Percentiles rank a stretch among this genome's conserved stretches.
Evolutionary conservation across 2,329 filamentous ascomycete species (phyloP).

Genomic region (Arthrobotrys megalospora): DNA sequence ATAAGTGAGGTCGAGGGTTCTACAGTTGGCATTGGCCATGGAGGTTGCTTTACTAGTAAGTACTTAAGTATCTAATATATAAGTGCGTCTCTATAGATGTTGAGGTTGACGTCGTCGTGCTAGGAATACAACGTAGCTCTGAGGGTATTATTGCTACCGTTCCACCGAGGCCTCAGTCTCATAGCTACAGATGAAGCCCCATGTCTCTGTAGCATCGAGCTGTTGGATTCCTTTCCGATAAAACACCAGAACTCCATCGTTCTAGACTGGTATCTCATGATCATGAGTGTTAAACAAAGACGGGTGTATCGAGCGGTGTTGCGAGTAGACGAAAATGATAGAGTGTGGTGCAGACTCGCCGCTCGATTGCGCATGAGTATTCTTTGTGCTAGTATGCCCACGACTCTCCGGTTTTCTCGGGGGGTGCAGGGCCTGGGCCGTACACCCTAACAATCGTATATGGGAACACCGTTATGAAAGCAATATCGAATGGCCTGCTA

Average conservation of each 20-base stretch:
- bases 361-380: neutral
- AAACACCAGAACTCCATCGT: neutral
- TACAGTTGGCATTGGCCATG: neutral
- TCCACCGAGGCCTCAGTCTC: neutral
- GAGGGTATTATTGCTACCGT: neutral
- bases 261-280: neutral
- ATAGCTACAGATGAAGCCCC: neutral
- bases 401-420: neutral
- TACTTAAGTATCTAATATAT: neutral
- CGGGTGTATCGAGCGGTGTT: neutral
- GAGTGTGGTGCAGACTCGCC: neutral
- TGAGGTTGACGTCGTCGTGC: neutral
- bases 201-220: neutral
- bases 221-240: neutral
- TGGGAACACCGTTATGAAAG: conserved; percentile 3
- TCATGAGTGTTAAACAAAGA: neutral
- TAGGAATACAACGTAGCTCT: conserved; percentile 6
- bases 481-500: neutral
- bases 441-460: neutral
- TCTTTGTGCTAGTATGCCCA: neutral
- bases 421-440: neutral
- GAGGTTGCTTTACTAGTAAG: neutral
- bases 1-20: neutral
- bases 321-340: neutral
- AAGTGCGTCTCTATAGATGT: neutral